A percentile compares a stretch with the other conserved stretches of the same genome.
Conservation (phyloP, 495 filamentous ascomycete genomes). For the Chlorociboria aeruginascens region DNA sequence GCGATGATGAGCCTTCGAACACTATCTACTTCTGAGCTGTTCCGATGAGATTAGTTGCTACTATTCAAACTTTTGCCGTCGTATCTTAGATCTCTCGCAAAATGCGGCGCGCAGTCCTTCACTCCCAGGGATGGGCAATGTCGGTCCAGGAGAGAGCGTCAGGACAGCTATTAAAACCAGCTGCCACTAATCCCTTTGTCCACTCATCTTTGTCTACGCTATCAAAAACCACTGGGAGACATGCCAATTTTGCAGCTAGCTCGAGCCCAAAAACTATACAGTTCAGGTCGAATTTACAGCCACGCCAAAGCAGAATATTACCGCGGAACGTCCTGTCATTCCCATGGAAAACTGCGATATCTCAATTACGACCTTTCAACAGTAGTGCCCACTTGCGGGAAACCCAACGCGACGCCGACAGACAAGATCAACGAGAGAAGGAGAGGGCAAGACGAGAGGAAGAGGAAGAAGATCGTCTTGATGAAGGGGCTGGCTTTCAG, state of each 20-base stretch:
- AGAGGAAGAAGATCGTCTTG: conserved; percentile 15
- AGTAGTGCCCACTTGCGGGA: conserved; percentile 13
- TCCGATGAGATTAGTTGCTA: conserved; percentile 15
- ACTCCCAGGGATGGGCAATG: conserved; percentile 10
- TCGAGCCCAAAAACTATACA: not conserved
- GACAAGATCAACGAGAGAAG: conserved; percentile 16
- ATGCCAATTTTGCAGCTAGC: conserved; percentile 4
- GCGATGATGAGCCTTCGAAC: conserved; percentile 9
- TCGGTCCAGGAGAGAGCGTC: conserved; percentile 8
- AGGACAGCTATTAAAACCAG: not conserved
- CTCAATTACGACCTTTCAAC: conserved; percentile 16
- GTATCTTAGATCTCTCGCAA: not conserved
- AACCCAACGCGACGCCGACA: conserved; percentile 10
- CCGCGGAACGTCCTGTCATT: conserved; percentile 2
- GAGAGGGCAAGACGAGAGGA: conserved; percentile 15
- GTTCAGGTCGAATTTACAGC: not conserved
- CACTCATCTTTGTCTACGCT: not conserved
- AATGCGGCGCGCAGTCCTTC: conserved; percentile 13
- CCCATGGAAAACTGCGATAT: conserved; percentile 17
- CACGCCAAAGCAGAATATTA: not conserved
- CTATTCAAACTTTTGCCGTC: not conserved
- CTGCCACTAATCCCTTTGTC: not conserved
- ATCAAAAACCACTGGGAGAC: not conserved
- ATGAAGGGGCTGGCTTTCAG: conserved; percentile 12
- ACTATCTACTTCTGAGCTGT: not conserved